Evolutionary conservation across 73 alveolate genomes (phyloP).

Genomic region (Uronychia setigera): DNA sequence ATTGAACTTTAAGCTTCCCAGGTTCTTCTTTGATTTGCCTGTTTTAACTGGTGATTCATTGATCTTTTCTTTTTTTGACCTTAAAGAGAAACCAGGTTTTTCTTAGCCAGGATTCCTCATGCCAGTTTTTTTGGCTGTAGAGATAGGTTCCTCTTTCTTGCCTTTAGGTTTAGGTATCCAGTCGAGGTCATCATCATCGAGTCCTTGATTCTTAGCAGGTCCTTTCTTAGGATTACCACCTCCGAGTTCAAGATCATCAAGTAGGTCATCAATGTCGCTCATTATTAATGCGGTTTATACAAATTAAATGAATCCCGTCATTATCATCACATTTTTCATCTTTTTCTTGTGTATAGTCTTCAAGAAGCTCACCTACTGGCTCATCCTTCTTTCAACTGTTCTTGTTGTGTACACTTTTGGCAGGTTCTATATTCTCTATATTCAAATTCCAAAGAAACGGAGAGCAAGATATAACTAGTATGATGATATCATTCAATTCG

Average conservation of each 20-base stretch:
- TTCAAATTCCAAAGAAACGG: not conserved
- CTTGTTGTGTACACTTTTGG: no score
- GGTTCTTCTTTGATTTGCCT: not conserved
- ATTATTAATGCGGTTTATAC: no score
- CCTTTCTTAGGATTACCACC: no score
- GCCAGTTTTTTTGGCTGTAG: not conserved
- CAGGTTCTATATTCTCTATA: not conserved
- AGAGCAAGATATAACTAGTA: not conserved
- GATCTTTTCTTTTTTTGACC: constrained; percentile 41
- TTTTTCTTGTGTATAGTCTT: no score
- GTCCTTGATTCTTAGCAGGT: constrained; percentile 4
- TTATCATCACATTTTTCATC: no score
- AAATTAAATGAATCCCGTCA: no score
- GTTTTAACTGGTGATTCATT: not conserved
- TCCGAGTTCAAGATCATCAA: no score
- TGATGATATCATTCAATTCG: not conserved
- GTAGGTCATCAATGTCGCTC: no score
- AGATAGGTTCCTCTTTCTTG: not conserved
- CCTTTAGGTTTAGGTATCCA: constrained; percentile 3
- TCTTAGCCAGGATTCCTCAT: constrained; percentile 34
- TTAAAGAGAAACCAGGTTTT: constrained; percentile 23
- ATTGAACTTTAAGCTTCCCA: constrained; percentile 7
- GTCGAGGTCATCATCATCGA: constrained; percentile 40
- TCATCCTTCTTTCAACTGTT: not conserved
- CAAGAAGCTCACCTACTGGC: constrained; percentile 4